Evolutionary conservation across 257 asterid genomes (phyloP).

Genomic region (Ocimum tenuiflorum): DNA sequence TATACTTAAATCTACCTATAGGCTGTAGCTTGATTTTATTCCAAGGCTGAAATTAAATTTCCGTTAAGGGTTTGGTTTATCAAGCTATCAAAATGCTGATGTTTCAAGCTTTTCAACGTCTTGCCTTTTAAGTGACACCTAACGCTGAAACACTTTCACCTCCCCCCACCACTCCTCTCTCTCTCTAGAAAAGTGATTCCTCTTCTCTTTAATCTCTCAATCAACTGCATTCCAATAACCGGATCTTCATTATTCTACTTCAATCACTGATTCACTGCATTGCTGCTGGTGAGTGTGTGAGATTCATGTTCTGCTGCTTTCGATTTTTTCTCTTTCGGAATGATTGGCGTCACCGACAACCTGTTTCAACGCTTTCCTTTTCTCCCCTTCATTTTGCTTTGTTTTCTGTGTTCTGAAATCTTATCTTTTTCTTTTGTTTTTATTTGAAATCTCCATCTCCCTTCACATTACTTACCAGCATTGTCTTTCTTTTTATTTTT

Average conservation of each 20-base stretch:
- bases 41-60: not conserved
- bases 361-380: not conserved
- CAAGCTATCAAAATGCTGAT: slow-evolving; percentile 18
- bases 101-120: slow-evolving; percentile 57
- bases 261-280: slow-evolving; percentile 18
- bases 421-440: slow-evolving; percentile 13
- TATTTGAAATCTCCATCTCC: not conserved
- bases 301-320: slow-evolving; percentile 17
- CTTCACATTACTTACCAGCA: slow-evolving; percentile 18
- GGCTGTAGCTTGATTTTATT: not conserved
- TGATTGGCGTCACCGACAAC: slow-evolving; percentile 19
- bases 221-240: slow-evolving; percentile 17
- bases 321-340: not conserved
- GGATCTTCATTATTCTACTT: slow-evolving; percentile 24
- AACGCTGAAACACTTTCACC: slow-evolving; percentile 32
- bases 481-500: not conserved
- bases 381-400: slow-evolving; percentile 20
- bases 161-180: slow-evolving; percentile 21
- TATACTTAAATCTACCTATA: not conserved
- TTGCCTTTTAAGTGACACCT: slow-evolving; percentile 56
- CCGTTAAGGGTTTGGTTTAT: not conserved
- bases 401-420: slow-evolving; percentile 34
- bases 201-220: not conserved
- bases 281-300: slow-evolving; percentile 29
- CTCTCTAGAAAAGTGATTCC: slow-evolving; percentile 6